These are phyloP conservation scores for Chloris gayana DNA, from an alignment of 176 grass and related monocot genomes.

Conservation along the genomic window DNA sequence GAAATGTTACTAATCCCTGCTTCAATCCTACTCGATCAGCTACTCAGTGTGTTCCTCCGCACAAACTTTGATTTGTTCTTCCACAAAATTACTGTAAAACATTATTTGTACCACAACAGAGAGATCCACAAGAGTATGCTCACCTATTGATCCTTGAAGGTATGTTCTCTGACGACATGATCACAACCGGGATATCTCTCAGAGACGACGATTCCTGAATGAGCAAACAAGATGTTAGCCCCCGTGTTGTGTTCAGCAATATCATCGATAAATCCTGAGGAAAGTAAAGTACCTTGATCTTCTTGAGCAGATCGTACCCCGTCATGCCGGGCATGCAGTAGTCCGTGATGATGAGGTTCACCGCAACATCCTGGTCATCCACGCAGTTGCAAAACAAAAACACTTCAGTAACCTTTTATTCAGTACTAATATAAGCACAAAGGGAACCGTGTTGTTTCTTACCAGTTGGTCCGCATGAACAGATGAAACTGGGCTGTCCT, in stretches of 20 bases:
- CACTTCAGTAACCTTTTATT: constrained; percentile 9
- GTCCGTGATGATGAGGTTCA: constrained; percentile 96
- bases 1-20: neutral
- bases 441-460: constrained; percentile 10
- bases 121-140: constrained; percentile 7
- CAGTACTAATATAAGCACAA: neutral
- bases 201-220: constrained; percentile 56
- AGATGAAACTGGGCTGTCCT: constrained; percentile 27
- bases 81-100: too few relatives aligned
- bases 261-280: neutral
- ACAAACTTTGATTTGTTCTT: constrained; percentile 1
- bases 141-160: constrained; percentile 78
- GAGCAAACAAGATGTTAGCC: constrained; percentile 10
- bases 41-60: neutral
- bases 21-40: neutral
- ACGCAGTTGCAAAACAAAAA: neutral
- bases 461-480: constrained; percentile 61
- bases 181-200: constrained; percentile 64
- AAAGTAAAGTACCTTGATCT: constrained; percentile 47
- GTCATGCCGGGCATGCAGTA: constrained; percentile 99
- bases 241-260: neutral
- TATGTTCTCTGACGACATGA: constrained; percentile 71
- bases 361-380: constrained; percentile 58
- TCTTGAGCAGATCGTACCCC: constrained; percentile 76
- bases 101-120: too few relatives aligned